A percentile compares a stretch with the other conserved stretches of the same genome.
Conservation (phyloP, 345 rosid species). For the Linum trigynum region DNA sequence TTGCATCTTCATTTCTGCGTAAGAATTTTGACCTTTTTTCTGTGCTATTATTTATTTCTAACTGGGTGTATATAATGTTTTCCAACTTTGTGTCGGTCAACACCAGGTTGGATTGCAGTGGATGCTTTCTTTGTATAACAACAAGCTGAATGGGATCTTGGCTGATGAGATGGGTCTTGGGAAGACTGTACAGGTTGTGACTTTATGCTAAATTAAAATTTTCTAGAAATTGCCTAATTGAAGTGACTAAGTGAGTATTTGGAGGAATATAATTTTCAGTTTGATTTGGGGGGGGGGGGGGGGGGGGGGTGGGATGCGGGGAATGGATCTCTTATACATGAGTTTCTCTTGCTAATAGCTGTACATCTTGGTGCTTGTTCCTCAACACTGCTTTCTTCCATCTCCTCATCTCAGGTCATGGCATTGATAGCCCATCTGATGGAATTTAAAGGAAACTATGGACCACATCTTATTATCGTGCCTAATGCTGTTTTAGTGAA, state of each 20-base stretch:
- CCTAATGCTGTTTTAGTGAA: constrained; percentile 98
- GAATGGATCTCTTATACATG: not conserved
- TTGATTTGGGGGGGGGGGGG: too few species aligned
- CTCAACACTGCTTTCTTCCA: not conserved
- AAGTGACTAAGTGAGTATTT: not conserved
- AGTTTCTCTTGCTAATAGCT: not conserved
- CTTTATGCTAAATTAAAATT: constrained; percentile 2
- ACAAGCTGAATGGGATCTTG: constrained; percentile 94
- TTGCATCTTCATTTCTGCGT: constrained; percentile 1
- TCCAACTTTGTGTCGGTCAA: constrained; percentile 1
- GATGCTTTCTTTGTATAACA: constrained; percentile 99
- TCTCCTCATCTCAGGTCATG: constrained; percentile 63
- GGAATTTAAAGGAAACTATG: constrained; percentile 99
- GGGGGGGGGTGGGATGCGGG: not conserved
- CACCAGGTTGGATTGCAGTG: constrained; percentile 96
- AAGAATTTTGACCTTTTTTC: constrained; percentile 9
- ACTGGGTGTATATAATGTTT: too few species aligned
- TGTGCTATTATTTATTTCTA: not conserved
- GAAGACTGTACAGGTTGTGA: constrained; percentile 91
- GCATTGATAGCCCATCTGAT: constrained; percentile 96
- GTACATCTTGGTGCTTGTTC: not conserved
- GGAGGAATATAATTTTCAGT: not conserved
- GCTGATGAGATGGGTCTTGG: constrained; percentile 99
- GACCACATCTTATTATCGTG: constrained; percentile 98
- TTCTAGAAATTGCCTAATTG: not conserved